Evolutionary conservation across 495 filamentous ascomycete genomes (phyloP), one percentile per base, ranked within the genome.

Genomic region (Choiromyces venosus): DNA sequence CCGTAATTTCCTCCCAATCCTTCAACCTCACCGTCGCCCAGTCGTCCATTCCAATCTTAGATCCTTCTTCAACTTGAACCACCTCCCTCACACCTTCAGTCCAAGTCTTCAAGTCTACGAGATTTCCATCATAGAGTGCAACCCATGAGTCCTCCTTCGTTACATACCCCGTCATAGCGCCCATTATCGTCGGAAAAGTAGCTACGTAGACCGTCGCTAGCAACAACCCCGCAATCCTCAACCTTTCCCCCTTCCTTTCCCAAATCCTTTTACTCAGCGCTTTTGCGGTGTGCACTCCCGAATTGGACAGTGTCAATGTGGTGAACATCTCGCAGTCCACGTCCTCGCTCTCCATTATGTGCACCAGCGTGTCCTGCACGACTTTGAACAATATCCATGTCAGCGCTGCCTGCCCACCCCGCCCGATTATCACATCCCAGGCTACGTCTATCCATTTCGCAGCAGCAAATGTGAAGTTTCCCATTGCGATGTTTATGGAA

Each of bases 401-500:
- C 33, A 76, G 73, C 21, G 76, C n/a, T 40, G 67, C 66, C 66
- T 76, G 67, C 36, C 36, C 71, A 35, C 74, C 52, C 52, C 72
- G 40, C 3, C 74, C 74, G 36, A 67, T 39, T 10, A 76, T 66
- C 21, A 76, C 40, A 29, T 70, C 71, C n/a, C 67, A 76, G 38
- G 68, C 44, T n/a, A 71, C 42, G 40, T 68, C 74, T 37, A 77
- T 37, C 67, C 46, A 67, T 52, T 77, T 77, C 9, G 74, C 73
- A 7, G 40, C 67, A 2, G 46, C 35, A 6, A 77, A 77, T 2
- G 56, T 44, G 36, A 72, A 56, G 4, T 38, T 66, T 9, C 70
- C 70, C 4, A 71, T 67, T 19, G 64, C 36, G 25, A 46, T 36
- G 33, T 44, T 67, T 21, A 71, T 71, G 29, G 61, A 38, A 2